Base-by-base conservation (phyloP, 192 early-diverging fungal species). In the Gaertneriomyces sp. region DNA sequence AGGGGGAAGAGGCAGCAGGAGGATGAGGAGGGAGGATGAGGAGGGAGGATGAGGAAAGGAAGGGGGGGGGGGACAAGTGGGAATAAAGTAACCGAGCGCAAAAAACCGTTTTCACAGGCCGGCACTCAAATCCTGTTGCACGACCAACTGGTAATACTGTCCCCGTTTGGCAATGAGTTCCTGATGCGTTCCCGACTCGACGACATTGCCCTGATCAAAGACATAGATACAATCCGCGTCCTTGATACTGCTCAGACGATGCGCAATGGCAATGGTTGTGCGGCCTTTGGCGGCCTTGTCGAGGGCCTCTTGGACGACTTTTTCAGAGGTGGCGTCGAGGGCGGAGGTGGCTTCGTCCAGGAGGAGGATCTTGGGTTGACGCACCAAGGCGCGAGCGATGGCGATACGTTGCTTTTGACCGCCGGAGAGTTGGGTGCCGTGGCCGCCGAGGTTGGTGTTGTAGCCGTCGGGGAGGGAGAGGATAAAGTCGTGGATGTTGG, bases 401-500 rank as follows among this genome's bases (percentile, higher is more conserved):
- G 70, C 74, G 33, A 79, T 58, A 53, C 78, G 69, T 57, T 81
- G 88, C 61, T 91, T 91, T 63, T 82, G 79, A 0, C 78, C 80
- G 7, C 79, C 80, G 50, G 68, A 73, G 6, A 80, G 56, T 53
- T 79, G 75, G n/a, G 71, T 53, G 45, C 79, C 81, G 51, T 67
- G 58, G n/a, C 61, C 66, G 53, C 77, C 80, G 9, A 82, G 63
- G 6, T 58, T 54, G 51, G 77, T 79, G 39, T 76, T 69, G 43
- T 82, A 85, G 16, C 81, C 80, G 17, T 87, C 75, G 6, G 79
- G 79, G 45, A 88, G 76, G 12, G 59, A 20, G 1, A 64, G 58
- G 66, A 90, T 82, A 59, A 90, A 90, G 10, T 82, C 78, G 61
- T 87, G 81, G 60, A 85, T 81, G 68, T 91, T 90, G 53, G 92